Percentiles rank a stretch among this genome's conserved stretches.
These are phyloP conservation scores for Terana coerulea DNA, from an alignment of 768 basidiomycete species.

Conservation along the genomic window DNA sequence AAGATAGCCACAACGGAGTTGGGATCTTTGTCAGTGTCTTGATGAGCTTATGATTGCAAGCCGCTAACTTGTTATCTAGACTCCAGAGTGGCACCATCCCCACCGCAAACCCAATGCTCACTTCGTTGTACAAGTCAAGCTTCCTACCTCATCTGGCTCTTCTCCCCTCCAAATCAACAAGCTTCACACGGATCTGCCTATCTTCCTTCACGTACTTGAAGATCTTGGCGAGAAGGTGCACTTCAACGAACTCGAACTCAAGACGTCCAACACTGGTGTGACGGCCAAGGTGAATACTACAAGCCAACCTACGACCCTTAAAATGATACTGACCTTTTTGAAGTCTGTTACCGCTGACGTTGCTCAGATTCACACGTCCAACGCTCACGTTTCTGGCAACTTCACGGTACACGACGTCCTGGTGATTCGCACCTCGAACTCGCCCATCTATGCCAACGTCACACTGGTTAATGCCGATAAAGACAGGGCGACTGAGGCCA, in stretches of 20 bases:
- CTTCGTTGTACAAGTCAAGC: conserved; percentile 27
- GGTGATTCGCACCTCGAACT: conserved; percentile 33
- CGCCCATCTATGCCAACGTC: conserved; percentile 26
- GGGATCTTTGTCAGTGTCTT: conserved; percentile 34
- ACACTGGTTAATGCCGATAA: conserved; percentile 23
- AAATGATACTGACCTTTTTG: background rate
- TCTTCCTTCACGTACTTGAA: conserved; percentile 27
- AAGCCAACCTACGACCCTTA: background rate
- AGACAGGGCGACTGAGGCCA: conserved; percentile 25
- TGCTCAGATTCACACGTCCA: conserved; percentile 26
- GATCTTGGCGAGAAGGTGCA: conserved; percentile 26
- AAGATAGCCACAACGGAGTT: conserved; percentile 28
- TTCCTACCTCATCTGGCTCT: conserved; percentile 21
- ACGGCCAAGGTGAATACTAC: background rate
- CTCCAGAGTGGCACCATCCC: conserved; percentile 7
- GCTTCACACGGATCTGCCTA: conserved; percentile 26
- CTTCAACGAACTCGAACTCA: conserved; percentile 4
- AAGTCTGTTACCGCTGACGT: conserved; percentile 30
- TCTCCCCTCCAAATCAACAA: conserved; percentile 22
- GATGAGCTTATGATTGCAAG: background rate
- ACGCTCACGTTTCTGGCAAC: conserved; percentile 34
- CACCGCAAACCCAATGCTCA: conserved; percentile 11
- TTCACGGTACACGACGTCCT: conserved; percentile 30
- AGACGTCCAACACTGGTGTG: conserved; percentile 6
- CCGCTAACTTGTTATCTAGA: conserved; percentile 8